Evolutionary conservation across 73 alveolate species (phyloP), one percentile per base, ranked within the genome.

Genomic region (Symbiodinium natans): DNA sequence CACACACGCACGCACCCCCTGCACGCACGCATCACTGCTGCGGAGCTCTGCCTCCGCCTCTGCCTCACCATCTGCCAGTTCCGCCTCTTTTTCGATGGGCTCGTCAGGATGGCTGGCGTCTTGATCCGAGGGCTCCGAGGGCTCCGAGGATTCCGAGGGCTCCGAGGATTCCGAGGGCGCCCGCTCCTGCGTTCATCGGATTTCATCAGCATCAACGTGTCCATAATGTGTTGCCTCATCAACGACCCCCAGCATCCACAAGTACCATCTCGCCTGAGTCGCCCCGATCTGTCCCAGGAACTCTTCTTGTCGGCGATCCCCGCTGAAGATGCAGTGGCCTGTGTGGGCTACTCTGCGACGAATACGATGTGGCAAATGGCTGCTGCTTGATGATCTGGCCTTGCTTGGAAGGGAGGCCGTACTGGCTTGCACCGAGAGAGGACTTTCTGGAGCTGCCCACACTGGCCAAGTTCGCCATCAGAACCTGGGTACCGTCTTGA

Each of bases 201-300:
- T 21, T 68, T 7, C 82, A 6, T 68, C 39, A 7, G 19, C 82
- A 6, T 7, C 82, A 25, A 10, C 82, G 5, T 68, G 39, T 21
- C 29, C 82, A 6, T 11, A 31, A 11, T 68, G 39, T 21, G 19
- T 21, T 4, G 7, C 82, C 29, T 68, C 82, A 6, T 68, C 82
- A 68, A 4, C 82, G 39, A 25, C 33, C 11, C 82, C 82, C 8
- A 36, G 5, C 29, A 25, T n/a, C 4, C 8, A 39, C 82, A 68
- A 10, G 38, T 63, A 39, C 82, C 25, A 68, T n/a, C n/a, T 27
- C 34, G 77, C 97, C 97, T 90, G 36, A 42, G 40, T 90, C 13
- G 97, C 97, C 10, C 97, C 97, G 48, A 90, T 90, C 77, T 90
- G 97, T 36, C 97, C 97, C 88, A 90, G 13, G 54, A 90, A 90